phyloP scores from a whole-genome alignment of 2,329 filamentous ascomycete species.

The Amauroascus verrucosus region DNA sequence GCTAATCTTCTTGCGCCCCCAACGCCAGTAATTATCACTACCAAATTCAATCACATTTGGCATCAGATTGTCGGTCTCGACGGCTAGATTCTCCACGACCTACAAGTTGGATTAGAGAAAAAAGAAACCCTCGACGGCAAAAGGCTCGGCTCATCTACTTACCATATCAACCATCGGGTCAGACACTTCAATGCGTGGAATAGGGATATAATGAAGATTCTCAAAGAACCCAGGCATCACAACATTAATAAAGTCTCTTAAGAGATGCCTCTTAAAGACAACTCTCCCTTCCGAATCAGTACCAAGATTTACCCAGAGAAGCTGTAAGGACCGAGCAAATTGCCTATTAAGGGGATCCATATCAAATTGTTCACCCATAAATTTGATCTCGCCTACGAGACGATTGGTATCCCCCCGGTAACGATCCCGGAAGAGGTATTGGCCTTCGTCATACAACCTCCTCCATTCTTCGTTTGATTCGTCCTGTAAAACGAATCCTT shows the following conservation, averaged over 20 bases:
- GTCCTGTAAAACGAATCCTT: constrained; percentile 84
- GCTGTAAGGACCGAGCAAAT: constrained; percentile 65
- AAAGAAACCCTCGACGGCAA: neutral
- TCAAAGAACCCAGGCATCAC: constrained; percentile 77
- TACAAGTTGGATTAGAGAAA: constrained; percentile 10
- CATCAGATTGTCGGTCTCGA: constrained; percentile 94
- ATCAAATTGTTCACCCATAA: constrained; percentile 80
- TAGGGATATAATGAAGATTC: constrained; percentile 76
- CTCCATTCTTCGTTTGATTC: constrained; percentile 72
- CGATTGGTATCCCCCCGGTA: constrained; percentile 80
- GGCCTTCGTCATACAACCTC: constrained; percentile 70
- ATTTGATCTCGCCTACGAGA: constrained; percentile 81
- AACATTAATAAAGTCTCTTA: constrained; percentile 80
- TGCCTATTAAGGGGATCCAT: constrained; percentile 74
- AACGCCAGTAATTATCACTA: constrained; percentile 89
- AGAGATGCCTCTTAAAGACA: constrained; percentile 80
- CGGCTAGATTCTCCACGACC: constrained; percentile 82
- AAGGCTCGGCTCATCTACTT: constrained; percentile 14
- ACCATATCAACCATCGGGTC: constrained; percentile 71
- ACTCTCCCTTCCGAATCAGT: constrained; percentile 75
- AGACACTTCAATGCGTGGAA: constrained; percentile 87
- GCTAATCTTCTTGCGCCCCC: constrained; percentile 77
- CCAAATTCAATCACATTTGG: constrained; percentile 82
- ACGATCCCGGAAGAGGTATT: constrained; percentile 76
- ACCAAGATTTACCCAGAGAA: constrained; percentile 83